Conservation (phyloP, 2,329 filamentous ascomycete genomes). For the Phialophora macrospora region DNA sequence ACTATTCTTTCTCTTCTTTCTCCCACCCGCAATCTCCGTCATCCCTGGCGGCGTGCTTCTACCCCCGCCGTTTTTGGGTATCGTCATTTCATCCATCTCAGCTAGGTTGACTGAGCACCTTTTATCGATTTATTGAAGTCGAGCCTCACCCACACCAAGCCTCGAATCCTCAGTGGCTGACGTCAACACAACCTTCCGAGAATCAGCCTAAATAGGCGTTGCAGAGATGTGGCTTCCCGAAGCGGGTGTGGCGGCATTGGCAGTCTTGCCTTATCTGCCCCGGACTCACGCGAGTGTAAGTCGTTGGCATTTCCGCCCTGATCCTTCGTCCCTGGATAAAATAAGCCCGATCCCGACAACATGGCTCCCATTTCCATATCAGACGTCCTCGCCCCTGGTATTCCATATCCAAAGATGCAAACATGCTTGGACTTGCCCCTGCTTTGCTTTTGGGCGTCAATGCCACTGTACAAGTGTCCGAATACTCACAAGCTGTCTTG, state of each 20-base stretch:
- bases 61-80: background rate
- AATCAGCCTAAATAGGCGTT: slow-evolving; percentile 22
- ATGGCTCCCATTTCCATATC: slow-evolving; percentile 11
- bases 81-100: slow-evolving; percentile 1
- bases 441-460: slow-evolving; percentile 29
- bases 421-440: slow-evolving; percentile 25
- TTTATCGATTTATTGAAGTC: slow-evolving; percentile 4
- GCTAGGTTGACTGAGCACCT: background rate
- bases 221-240: slow-evolving; percentile 31
- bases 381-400: background rate
- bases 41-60: slow-evolving; percentile 6
- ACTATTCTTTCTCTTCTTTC: slow-evolving; percentile 15
- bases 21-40: slow-evolving; percentile 8
- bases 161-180: slow-evolving; percentile 16
- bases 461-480: slow-evolving; percentile 22
- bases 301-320: slow-evolving; percentile 5
- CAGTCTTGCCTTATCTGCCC: slow-evolving; percentile 23
- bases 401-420: slow-evolving; percentile 6
- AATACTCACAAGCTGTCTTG: slow-evolving; percentile 33
- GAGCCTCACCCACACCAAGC: background rate
- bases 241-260: slow-evolving; percentile 31
- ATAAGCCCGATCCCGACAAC: slow-evolving; percentile 6
- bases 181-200: slow-evolving; percentile 22
- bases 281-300: slow-evolving; percentile 30
- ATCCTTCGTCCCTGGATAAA: background rate